Evolutionary conservation across 192 early-diverging fungal species (phyloP), one percentile per base, ranked within the genome.

Genomic region (Lobosporangium transversale): DNA sequence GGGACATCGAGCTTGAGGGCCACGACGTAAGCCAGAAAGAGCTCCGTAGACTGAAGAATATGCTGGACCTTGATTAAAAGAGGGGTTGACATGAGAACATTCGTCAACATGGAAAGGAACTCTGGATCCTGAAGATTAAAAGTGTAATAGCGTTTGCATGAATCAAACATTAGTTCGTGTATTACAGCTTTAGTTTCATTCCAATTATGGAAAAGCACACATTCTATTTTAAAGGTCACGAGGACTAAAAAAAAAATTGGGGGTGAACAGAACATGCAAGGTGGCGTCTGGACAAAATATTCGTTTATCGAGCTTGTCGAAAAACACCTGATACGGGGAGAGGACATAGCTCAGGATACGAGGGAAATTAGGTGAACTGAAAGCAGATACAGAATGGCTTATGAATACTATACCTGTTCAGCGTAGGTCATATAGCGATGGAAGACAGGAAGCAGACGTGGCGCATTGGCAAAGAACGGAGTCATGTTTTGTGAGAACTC

Each of bases 1-100:
- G 61, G 66, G 47, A 75, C 75, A 53, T 82, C 81, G 30, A 82
- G 66, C 64, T 82, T 70, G 48, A 82, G 66, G 8, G 81, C 81
- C 17, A 55, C 44, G 21, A 82, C 49, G 57, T 82, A 82, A 11
- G 47, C 63, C 5, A 54, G 69, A 47, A 66, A 82, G 29, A 64
- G 66, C 43, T 75, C 52, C n/a, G 56, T 68, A 17, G 68, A 63
- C 6, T 61, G 49, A 18, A 60, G 66, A 55, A 62, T 78, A 35
- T 42, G 44, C 30, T 74, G 76, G 44, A 59, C 76, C 58, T 69
- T 79, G 67, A 66, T 68, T 21, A 64, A 68, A 15, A 76, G 53
- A 4, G 73, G 73, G 12, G 73, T 76, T 3, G 73, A 76, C 58
- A 76, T 60, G 26, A 76, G 44, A 15, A 76, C 73, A 5, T 51